Evolutionary conservation across 257 asterid species (phyloP).

Genomic region (Vinca minor): DNA sequence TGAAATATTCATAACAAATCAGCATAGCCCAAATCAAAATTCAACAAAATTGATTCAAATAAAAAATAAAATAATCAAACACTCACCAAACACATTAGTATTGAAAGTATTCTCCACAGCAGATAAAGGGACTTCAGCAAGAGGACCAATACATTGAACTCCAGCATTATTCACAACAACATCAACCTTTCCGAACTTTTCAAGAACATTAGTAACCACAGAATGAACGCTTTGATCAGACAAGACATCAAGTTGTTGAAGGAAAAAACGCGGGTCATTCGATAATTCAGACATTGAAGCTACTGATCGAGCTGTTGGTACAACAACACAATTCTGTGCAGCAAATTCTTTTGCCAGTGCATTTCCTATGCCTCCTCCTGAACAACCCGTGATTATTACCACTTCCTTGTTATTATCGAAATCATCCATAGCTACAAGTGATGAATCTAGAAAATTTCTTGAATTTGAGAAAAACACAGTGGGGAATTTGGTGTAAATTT

Average conservation of each 20-base stretch:
- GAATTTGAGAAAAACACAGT: too few species aligned
- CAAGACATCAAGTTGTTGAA: slow-evolving; percentile 65
- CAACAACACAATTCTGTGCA: slow-evolving; percentile 60
- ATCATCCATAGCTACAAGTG: slow-evolving; percentile 11
- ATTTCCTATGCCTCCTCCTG: slow-evolving; percentile 88
- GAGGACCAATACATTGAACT: slow-evolving; percentile 76
- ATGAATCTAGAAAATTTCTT: neutral
- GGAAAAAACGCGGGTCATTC: slow-evolving; percentile 55
- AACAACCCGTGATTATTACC: slow-evolving; percentile 76
- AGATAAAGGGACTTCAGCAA: slow-evolving; percentile 76
- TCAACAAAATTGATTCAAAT: neutral
- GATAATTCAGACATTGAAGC: slow-evolving; percentile 56
- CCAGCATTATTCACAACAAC: slow-evolving; percentile 90
- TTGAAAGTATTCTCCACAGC: slow-evolving; percentile 52
- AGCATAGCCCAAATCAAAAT: neutral
- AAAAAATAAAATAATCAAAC: neutral
- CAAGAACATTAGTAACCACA: slow-evolving; percentile 54
- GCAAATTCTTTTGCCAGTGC: slow-evolving; percentile 79
- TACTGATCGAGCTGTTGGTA: slow-evolving; percentile 76
- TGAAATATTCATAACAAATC: neutral
- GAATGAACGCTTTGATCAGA: slow-evolving; percentile 55
- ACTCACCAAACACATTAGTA: slow-evolving; percentile 75
- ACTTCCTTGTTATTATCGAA: slow-evolving; percentile 41
- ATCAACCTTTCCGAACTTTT: slow-evolving; percentile 66
- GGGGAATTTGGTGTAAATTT: too few species aligned